Evolutionary conservation across 2,329 filamentous ascomycete species (phyloP).

Genomic region (Harringtonia lauricola): DNA sequence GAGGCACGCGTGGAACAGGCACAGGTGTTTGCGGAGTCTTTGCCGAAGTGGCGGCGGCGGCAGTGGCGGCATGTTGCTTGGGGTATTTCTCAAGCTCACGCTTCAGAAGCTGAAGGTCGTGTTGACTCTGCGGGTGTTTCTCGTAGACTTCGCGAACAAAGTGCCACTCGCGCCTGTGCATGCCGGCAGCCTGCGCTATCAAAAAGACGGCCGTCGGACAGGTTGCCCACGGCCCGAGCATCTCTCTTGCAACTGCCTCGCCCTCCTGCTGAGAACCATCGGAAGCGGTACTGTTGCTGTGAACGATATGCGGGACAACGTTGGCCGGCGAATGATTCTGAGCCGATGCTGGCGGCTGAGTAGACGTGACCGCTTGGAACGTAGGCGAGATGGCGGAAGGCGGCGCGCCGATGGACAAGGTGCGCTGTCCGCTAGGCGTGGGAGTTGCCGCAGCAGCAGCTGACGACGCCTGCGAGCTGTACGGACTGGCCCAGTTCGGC

Average conservation of each 20-base stretch:
- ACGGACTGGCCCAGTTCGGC: slow-evolving; percentile 18
- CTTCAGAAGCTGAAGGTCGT: slow-evolving; percentile 48
- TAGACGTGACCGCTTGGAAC: not conserved
- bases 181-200: slow-evolving; percentile 55
- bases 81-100: slow-evolving; percentile 36
- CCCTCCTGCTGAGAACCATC: slow-evolving; percentile 9
- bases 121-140: slow-evolving; percentile 51
- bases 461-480: slow-evolving; percentile 18
- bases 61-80: slow-evolving; percentile 3
- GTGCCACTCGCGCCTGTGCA: slow-evolving; percentile 61
- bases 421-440: slow-evolving; percentile 14
- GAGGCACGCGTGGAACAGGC: slow-evolving; percentile 13
- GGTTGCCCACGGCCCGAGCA: slow-evolving; percentile 42
- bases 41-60: slow-evolving; percentile 7
- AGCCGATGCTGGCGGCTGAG: not conserved
- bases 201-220: slow-evolving; percentile 60
- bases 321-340: not conserved
- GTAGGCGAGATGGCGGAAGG: not conserved
- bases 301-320: not conserved
- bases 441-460: slow-evolving; percentile 18
- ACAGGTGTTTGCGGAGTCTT: slow-evolving; percentile 17
- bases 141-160: slow-evolving; percentile 61
- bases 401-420: no score
- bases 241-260: slow-evolving; percentile 8
- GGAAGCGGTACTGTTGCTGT: not conserved